A percentile compares a stretch with the other conserved stretches of the same genome.
phyloP scores from a whole-genome alignment of 495 filamentous ascomycete genomes.

The Penicillium angulare region DNA sequence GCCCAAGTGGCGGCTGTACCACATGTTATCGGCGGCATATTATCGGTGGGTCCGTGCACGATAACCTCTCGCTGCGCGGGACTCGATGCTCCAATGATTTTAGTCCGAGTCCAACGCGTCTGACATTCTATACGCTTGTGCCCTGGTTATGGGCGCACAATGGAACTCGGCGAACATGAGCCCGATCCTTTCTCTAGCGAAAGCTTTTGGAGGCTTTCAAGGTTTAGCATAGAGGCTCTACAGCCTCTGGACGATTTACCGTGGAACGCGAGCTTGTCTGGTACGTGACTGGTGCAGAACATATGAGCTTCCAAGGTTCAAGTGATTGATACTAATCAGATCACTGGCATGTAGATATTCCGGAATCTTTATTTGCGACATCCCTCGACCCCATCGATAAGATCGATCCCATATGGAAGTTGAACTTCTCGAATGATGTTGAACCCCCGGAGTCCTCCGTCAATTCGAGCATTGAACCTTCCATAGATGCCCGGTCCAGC shows the following conservation, averaged over 20 bases:
- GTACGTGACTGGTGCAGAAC: constrained; percentile 21
- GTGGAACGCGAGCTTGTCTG: constrained; percentile 34
- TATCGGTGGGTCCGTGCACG: constrained; percentile 39
- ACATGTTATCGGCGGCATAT: too few relatives aligned
- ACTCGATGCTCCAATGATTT: too few relatives aligned
- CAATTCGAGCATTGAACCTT: constrained; percentile 28
- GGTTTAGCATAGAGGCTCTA: constrained; percentile 40
- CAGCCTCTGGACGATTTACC: constrained; percentile 39
- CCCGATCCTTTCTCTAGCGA: constrained; percentile 70
- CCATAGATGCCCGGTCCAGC: constrained; percentile 28
- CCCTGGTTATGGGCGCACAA: constrained; percentile 25
- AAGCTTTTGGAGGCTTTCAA: constrained; percentile 58
- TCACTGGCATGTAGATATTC: constrained; percentile 22
- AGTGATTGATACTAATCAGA: not conserved
- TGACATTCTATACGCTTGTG: constrained; percentile 2
- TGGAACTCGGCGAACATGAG: constrained; percentile 47
- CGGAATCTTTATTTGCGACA: constrained; percentile 24
- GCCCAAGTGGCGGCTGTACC: too few relatives aligned
- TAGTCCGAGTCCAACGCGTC: constrained; percentile 8
- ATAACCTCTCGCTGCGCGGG: constrained; percentile 19
- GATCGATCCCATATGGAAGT: constrained; percentile 28
- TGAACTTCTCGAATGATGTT: constrained; percentile 30
- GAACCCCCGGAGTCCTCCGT: constrained; percentile 13
- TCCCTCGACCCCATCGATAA: constrained; percentile 21
- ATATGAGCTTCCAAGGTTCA: not conserved